phyloP scores from a whole-genome alignment of 129 eudicot genomes.

The Escallonia herrerae region DNA sequence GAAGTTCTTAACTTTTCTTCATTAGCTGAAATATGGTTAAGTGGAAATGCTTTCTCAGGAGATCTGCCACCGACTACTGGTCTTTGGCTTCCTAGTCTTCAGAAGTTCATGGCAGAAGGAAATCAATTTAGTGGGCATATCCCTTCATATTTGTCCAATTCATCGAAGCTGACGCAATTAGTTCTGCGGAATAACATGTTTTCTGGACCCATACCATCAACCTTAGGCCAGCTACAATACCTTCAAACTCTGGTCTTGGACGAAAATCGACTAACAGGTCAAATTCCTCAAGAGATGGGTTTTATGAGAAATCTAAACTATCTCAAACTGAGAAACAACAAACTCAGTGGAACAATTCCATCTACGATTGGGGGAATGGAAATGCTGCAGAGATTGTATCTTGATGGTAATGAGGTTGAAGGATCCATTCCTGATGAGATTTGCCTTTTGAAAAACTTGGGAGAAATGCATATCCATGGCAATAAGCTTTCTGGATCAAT shows the following conservation, averaged over 20 bases:
- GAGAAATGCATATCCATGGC: not conserved
- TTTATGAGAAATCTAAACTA: no score
- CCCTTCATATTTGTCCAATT: not conserved
- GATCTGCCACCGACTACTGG: not conserved
- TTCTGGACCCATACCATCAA: not conserved
- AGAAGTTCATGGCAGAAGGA: not conserved
- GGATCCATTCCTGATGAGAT: constrained; percentile 6
- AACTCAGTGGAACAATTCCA: constrained; percentile 9
- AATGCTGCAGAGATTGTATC: constrained; percentile 8
- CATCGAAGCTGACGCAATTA: not conserved
- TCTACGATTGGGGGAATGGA: constrained; percentile 1
- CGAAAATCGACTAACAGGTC: not conserved
- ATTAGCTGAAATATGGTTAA: not conserved
- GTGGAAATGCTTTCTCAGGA: not conserved
- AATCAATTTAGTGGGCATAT: not conserved
- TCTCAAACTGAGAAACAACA: not conserved
- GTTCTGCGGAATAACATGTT: not conserved
- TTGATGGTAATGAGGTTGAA: not conserved
- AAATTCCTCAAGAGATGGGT: no score
- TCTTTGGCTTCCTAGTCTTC: not conserved
- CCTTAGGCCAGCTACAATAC: not conserved
- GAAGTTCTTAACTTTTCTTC: not conserved
- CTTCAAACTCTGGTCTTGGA: not conserved
- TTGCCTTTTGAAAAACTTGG: constrained; percentile 3
- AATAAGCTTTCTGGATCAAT: constrained; percentile 15